Evolutionary conservation across 2,329 filamentous ascomycete species (phyloP), one percentile per base, ranked within the genome.

Genomic region (Microcyclosporella mali): DNA sequence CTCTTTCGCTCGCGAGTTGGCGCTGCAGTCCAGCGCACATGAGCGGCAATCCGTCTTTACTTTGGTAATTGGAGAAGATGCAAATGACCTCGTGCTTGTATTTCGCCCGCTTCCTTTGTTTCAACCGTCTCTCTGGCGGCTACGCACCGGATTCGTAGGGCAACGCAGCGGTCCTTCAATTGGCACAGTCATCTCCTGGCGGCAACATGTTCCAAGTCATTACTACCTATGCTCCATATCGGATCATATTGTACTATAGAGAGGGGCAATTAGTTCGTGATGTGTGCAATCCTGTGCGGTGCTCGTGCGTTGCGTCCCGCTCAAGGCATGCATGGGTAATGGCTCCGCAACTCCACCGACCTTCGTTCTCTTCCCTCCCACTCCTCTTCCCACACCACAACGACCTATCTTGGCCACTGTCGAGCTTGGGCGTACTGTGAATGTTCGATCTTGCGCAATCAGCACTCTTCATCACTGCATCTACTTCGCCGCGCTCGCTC

Each of bases 1-100:
- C 31, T 34, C 41, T 43, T 43, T 28, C 41, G 41, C 41, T 43
- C 41, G 30, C 28, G 35, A 28, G 31, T 37, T 40, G 47, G 45
- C 44, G 47, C 45, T 46, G 38, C 37, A 41, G 36, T 35, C 39
- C 40, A 37, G 43, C 48, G 47, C 47, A 40, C 47, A 47, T 42
- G 37, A 44, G 47, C 40, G 42, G 41, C 42, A 34, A 41, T 32
- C 29, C 39, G 28, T 37, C 33, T 25, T 25, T 25, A 9, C 21
- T 25, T 25, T 25, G 21, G 21, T 25, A 25, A 25, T 25, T 25
- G 21, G 21, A 25, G 21, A 25, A 25, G 21, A 25, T 6, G 21
- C 21, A 25, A 25, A 36, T 49, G 46, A 45, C 40, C 34, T 40
- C 27, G 19, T 45, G 41, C 37, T 7, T 34, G 36, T 33, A 40